phyloP scores from a whole-genome alignment of 352 stramenopile genomes.

The Phytopythium oedochilum region DNA sequence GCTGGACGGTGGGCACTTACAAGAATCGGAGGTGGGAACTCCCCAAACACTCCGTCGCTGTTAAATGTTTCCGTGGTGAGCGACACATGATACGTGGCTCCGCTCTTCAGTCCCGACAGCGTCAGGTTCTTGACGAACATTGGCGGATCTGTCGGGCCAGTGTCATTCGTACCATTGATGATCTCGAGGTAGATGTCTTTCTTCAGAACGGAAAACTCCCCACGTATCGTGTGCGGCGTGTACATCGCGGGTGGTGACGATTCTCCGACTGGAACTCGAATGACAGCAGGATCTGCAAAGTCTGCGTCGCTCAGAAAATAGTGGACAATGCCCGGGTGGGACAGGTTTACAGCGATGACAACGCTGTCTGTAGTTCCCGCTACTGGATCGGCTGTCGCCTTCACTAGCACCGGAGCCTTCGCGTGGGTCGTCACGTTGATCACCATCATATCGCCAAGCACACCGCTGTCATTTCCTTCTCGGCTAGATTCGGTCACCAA shows the following conservation, averaged over 20 bases:
- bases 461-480: slow-evolving; percentile 31
- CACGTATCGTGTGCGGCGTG: slow-evolving; percentile 41
- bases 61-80: slow-evolving; percentile 64
- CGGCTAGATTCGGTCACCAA: slow-evolving; percentile 42
- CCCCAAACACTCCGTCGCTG: slow-evolving; percentile 65
- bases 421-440: slow-evolving; percentile 48
- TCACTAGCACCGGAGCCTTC: slow-evolving; percentile 52
- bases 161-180: slow-evolving; percentile 74
- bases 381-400: slow-evolving; percentile 38
- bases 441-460: slow-evolving; percentile 29
- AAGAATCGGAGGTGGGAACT: slow-evolving; percentile 65
- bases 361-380: slow-evolving; percentile 46
- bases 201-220: slow-evolving; percentile 28
- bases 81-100: slow-evolving; percentile 67
- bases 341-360: slow-evolving; percentile 55
- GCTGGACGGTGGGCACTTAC: slow-evolving; percentile 51
- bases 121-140: slow-evolving; percentile 63
- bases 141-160: slow-evolving; percentile 42
- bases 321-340: slow-evolving; percentile 56
- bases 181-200: slow-evolving; percentile 57
- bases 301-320: slow-evolving; percentile 75
- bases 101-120: slow-evolving; percentile 29
- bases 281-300: slow-evolving; percentile 63
- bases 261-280: slow-evolving; percentile 14
- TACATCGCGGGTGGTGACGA: neutral